phyloP scores from a whole-genome alignment of 768 basidiomycete species.

The Calocybe gangraenosa region DNA sequence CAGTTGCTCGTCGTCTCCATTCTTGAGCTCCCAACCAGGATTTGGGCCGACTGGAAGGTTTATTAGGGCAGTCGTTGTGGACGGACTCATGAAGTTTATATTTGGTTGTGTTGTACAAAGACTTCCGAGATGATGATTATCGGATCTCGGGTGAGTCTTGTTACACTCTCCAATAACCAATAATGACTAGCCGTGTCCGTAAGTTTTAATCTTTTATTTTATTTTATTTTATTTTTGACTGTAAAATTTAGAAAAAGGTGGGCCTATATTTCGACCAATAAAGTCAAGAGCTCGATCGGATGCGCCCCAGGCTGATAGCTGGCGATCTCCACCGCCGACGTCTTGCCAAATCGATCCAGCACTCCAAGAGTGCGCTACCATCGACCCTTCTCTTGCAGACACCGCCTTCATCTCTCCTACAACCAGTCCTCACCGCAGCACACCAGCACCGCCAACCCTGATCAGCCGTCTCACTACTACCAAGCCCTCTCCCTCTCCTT shows the following conservation, averaged over 20 bases:
- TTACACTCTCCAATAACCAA: background rate
- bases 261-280: slow-evolving; percentile 63
- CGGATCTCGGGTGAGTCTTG: slow-evolving; percentile 11
- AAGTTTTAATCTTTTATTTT: slow-evolving; percentile 29
- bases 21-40: slow-evolving; percentile 58
- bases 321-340: background rate
- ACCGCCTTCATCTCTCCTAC: background rate
- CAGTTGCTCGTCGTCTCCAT: slow-evolving; percentile 37
- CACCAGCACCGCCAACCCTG: slow-evolving; percentile 12
- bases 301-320: slow-evolving; percentile 21
- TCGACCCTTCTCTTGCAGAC: background rate
- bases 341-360: background rate
- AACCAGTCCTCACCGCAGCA: background rate
- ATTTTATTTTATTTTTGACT: slow-evolving; percentile 5
- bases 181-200: slow-evolving; percentile 61
- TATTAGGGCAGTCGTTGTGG: slow-evolving; percentile 15
- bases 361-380: background rate
- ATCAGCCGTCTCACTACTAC: slow-evolving; percentile 4
- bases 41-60: slow-evolving; percentile 53
- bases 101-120: slow-evolving; percentile 16
- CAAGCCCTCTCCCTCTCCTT: slow-evolving; percentile 1
- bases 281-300: slow-evolving; percentile 47
- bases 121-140: slow-evolving; percentile 6
- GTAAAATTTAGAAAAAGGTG: slow-evolving; percentile 67
- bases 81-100: slow-evolving; percentile 12